Percentiles rank a stretch among this genome's conserved stretches.
These are phyloP conservation scores for Jackrogersella multiformis DNA, from an alignment of 495 filamentous ascomycete genomes.

Conservation along the genomic window DNA sequence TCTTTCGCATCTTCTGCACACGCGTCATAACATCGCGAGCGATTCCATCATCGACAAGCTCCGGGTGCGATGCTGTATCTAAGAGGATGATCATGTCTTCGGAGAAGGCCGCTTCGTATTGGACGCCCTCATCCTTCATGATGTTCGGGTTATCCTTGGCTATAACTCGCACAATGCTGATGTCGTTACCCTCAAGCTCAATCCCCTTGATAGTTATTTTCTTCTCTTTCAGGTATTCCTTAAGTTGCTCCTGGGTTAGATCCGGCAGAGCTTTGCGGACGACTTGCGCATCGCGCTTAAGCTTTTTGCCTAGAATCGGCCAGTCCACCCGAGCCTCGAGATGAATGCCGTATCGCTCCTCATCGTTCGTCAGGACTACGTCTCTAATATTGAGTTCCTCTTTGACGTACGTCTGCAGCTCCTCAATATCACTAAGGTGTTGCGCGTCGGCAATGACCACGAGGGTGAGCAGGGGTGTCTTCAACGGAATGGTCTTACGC, in stretches of 20 bases:
- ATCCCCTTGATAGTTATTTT: constrained; percentile 86
- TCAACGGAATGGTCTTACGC: constrained; percentile 81
- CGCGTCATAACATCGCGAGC: constrained; percentile 58
- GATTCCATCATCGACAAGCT: constrained; percentile 54
- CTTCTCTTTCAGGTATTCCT: constrained; percentile 70
- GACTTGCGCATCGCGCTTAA: constrained; percentile 86
- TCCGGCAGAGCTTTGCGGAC: constrained; percentile 89
- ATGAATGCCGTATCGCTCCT: constrained; percentile 88
- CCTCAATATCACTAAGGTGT: constrained; percentile 87
- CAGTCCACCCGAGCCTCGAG: constrained; percentile 91
- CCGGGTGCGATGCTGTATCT: constrained; percentile 53
- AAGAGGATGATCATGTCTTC: constrained; percentile 57
- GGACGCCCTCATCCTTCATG: constrained; percentile 26
- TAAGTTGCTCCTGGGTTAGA: constrained; percentile 79
- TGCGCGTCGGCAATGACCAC: constrained; percentile 84
- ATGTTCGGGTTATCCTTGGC: constrained; percentile 34
- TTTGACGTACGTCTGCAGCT: constrained; percentile 82
- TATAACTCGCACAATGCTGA: constrained; percentile 53
- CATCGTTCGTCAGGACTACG: constrained; percentile 85
- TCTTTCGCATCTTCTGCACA: constrained; percentile 58
- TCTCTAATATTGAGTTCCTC: constrained; percentile 92
- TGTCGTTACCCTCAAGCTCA: constrained; percentile 78
- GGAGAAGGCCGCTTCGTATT: constrained; percentile 35
- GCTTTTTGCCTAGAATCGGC: constrained; percentile 93
- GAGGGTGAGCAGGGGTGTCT: constrained; percentile 89